Percentiles rank a stretch among this genome's conserved stretches.
Evolutionary conservation across 1,139 yeast species (phyloP).

Genomic region (Diutina sp.): DNA sequence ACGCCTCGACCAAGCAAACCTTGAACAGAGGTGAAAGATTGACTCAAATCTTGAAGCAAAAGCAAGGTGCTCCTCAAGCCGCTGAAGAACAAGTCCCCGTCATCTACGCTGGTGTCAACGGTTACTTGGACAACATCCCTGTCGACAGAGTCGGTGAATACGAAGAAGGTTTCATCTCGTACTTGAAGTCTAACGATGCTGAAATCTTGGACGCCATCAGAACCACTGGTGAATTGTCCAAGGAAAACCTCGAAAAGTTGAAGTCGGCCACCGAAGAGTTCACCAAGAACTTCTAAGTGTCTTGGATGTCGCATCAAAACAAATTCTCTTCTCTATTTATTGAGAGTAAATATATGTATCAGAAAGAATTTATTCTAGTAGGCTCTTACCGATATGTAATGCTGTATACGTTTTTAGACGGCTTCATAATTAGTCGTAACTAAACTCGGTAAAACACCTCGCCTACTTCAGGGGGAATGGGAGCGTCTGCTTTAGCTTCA

Average conservation of each 20-base stretch:
- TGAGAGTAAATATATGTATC: not conserved
- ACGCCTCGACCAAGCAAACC: conserved; percentile 99
- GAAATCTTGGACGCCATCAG: conserved; percentile 76
- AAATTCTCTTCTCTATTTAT: not conserved
- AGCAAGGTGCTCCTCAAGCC: conserved; percentile 92
- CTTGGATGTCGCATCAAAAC: not conserved
- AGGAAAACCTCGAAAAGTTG: conserved; percentile 78
- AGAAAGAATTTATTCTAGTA: not conserved
- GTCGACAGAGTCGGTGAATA: conserved; percentile 81
- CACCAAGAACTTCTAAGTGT: conserved; percentile 16
- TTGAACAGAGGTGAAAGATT: conserved; percentile 99
- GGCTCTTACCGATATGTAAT: too few relatives aligned
- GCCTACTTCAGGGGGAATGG: not conserved
- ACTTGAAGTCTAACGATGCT: conserved; percentile 82
- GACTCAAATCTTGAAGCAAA: conserved; percentile 97
- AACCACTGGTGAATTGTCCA: conserved; percentile 82
- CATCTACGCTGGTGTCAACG: conserved; percentile 99
- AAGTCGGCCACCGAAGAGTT: conserved; percentile 87
- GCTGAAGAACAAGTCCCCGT: conserved; percentile 99
- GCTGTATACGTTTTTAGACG: not conserved
- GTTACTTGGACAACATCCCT: conserved; percentile 86
- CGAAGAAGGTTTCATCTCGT: conserved; percentile 85
- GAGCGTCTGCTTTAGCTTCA: not conserved
- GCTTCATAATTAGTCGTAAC: not conserved
- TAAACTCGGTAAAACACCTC: not conserved